These are phyloP conservation scores for Dunaliella primolecta DNA, from an alignment of 139 green algal species.

Conservation along the genomic window DNA sequence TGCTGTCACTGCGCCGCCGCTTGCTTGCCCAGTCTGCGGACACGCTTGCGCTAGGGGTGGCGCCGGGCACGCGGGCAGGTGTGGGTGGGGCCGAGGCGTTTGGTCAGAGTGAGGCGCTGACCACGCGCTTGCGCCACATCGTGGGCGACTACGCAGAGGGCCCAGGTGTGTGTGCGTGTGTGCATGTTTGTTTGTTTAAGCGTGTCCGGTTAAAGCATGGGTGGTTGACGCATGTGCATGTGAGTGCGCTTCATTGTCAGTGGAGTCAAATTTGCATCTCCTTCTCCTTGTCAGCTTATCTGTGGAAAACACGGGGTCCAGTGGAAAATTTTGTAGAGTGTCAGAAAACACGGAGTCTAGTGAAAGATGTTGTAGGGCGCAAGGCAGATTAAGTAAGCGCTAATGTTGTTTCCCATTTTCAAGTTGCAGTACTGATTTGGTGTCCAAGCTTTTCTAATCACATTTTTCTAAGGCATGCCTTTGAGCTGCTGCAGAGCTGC, in stretches of 20 bases:
- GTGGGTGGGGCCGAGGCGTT: conserved; percentile 60
- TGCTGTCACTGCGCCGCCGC: conserved; percentile 53
- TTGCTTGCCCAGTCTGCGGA: conserved; percentile 58
- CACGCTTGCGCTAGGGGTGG: conserved; percentile 47
- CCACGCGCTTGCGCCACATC: conserved; percentile 75
- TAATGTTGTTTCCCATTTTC: too few species aligned
- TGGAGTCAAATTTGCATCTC: not conserved
- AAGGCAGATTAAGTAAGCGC: too few species aligned
- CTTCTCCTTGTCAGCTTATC: not conserved
- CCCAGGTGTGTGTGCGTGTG: conserved; percentile 33
- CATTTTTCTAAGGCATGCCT: too few species aligned
- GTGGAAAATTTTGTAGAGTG: too few species aligned
- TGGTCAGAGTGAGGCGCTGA: conserved; percentile 81
- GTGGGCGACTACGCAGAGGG: conserved; percentile 79
- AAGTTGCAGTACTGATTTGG: too few species aligned
- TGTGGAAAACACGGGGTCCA: too few species aligned
- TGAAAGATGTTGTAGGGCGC: too few species aligned
- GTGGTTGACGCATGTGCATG: not conserved
- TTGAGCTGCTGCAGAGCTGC: too few species aligned
- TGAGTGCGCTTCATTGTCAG: not conserved
- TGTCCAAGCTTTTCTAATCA: too few species aligned
- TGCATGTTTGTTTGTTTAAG: too few species aligned
- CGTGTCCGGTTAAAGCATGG: not conserved
- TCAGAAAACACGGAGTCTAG: too few species aligned
- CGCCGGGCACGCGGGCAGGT: not conserved